A percentile compares a stretch with the other conserved stretches of the same genome.
These are phyloP conservation scores for Obba rivulosa DNA, from an alignment of 768 basidiomycete genomes.

Conservation along the genomic window DNA sequence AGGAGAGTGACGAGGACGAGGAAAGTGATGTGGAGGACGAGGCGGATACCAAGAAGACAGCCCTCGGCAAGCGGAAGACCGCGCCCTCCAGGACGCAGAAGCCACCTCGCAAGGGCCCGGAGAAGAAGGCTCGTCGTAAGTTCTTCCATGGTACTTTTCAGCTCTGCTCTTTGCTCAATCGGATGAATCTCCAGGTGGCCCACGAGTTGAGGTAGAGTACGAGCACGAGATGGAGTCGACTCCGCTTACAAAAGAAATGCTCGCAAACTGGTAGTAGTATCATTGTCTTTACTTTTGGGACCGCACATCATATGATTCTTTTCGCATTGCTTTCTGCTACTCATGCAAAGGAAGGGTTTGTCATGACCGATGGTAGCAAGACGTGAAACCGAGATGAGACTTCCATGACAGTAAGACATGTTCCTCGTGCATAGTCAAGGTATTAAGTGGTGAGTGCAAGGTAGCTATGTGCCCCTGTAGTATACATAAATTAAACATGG, in stretches of 20 bases:
- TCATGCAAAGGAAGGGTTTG: too few species aligned
- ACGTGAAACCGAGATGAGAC: too few species aligned
- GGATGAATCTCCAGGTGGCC: slow-evolving; percentile 44
- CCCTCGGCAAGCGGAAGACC: slow-evolving; percentile 68
- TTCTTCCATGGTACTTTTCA: slow-evolving; percentile 10
- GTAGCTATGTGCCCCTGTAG: not conserved
- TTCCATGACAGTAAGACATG: too few species aligned
- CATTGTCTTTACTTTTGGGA: not conserved
- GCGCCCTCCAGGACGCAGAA: slow-evolving; percentile 35
- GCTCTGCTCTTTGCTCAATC: not conserved
- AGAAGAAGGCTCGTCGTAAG: slow-evolving; percentile 59
- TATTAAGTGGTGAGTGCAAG: not conserved
- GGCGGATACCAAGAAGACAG: slow-evolving; percentile 29
- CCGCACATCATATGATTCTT: too few species aligned
- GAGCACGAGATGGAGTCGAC: slow-evolving; percentile 79
- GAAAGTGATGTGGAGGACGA: slow-evolving; percentile 35
- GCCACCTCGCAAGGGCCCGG: slow-evolving; percentile 45
- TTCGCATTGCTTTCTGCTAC: not conserved
- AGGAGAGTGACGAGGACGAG: slow-evolving; percentile 40
- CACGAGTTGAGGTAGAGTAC: slow-evolving; percentile 93
- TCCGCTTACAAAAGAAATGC: slow-evolving; percentile 24
- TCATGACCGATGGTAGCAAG: too few species aligned
- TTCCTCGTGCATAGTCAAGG: not conserved
- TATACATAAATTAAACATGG: not conserved
- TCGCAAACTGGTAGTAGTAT: slow-evolving; percentile 20